These are phyloP conservation scores for Bruguiera hainesii DNA, from an alignment of 441 rosid genomes.

Conservation along the genomic window DNA sequence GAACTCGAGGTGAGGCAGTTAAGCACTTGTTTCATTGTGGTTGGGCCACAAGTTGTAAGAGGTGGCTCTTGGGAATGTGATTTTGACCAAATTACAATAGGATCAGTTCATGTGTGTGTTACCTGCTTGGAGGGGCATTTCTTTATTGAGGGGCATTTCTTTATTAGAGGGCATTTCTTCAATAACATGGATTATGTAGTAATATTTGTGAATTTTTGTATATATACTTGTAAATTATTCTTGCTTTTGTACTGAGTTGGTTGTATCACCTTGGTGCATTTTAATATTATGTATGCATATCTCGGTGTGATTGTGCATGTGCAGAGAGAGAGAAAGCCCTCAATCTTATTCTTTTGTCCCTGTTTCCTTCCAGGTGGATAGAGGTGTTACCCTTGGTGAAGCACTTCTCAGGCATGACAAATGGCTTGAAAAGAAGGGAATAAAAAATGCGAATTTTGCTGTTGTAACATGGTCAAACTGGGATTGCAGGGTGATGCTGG, in stretches of 20 bases:
- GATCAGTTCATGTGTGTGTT: too few relatives aligned
- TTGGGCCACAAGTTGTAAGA: too few relatives aligned
- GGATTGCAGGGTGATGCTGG: constrained; percentile 77
- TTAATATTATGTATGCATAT: neutral
- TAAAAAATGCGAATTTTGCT: constrained; percentile 58
- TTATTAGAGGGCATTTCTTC: too few relatives aligned
- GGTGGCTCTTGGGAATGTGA: too few relatives aligned
- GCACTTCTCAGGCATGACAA: constrained; percentile 66
- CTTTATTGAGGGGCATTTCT: too few relatives aligned
- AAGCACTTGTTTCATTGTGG: too few relatives aligned
- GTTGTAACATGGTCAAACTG: constrained; percentile 79
- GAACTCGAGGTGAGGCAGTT: too few relatives aligned
- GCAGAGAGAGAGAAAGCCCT: neutral
- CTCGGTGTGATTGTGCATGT: neutral
- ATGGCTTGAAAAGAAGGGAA: constrained; percentile 73
- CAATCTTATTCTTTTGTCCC: constrained; percentile 4
- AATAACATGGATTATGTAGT: too few relatives aligned
- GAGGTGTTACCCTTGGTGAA: constrained; percentile 55
- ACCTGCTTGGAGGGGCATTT: too few relatives aligned
- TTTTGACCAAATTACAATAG: too few relatives aligned
- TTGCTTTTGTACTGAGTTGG: neutral
- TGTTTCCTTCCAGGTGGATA: constrained; percentile 48
- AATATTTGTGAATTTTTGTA: too few relatives aligned
- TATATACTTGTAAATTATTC: too few relatives aligned
- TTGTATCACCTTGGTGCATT: neutral